Evolutionary conservation across 129 eudicot species (phyloP), one percentile per base, ranked within the genome.

Genomic region (Ambrosia artemisiifolia): DNA sequence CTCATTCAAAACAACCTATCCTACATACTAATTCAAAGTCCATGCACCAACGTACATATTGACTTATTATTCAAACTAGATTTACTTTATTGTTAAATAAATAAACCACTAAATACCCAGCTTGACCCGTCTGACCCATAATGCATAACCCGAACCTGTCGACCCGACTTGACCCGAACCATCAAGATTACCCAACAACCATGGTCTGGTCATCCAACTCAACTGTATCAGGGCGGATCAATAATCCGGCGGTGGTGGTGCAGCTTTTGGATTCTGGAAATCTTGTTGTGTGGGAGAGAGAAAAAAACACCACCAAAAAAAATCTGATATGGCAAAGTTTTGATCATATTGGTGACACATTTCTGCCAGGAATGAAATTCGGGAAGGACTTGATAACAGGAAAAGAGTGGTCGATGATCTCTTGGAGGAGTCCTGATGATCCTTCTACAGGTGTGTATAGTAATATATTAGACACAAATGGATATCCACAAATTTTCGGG

Each of bases 351-450:
- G 46, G 57, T 19, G 78, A 81, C 67, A 61, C 40, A 10, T 11
- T 42, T 11, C 43, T 80, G 8, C 74, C 78, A 6, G 81, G 74
- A 35, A 70, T 70, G 57, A 81, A 76, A 47, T 6, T 81, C 0
- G 81, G 85, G 40, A 68, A 67, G 81, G 69, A 81, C 36, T 36
- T 75, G 34, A 42, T 61, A 11, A 75, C 63, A 1, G 85, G 85
- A 57, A 12, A 28, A 16, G 54, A 59, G 16, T 13, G 74, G 75
- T 54, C 2, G 11, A 10, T 71, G 14, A 54, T 74, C 2, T 81
- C 78, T 34, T 81, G 85, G 85, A 70, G 63, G 51, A 81, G 81
- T 64, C 71, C 77, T 59, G 30, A 75, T 64, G 84, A 81, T 71
- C 84, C 81, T 70, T 64, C 81, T 19, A 32, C 48, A 7, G 85